These are phyloP conservation scores for Pseudocercospora eumusae DNA, from an alignment of 2,329 filamentous ascomycete genomes.

Conservation along the genomic window DNA sequence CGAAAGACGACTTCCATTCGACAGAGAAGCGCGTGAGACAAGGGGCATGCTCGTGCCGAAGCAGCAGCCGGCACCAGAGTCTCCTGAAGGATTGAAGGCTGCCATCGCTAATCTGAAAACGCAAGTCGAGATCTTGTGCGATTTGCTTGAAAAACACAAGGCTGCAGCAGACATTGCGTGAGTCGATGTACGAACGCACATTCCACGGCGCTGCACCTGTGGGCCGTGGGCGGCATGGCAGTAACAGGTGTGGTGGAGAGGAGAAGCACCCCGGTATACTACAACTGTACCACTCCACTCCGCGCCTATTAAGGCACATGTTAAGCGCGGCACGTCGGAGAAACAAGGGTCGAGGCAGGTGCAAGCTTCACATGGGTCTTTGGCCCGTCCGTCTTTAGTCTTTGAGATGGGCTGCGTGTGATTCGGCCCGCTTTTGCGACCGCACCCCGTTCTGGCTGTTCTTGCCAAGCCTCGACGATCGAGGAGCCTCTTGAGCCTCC, in stretches of 20 bases:
- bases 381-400: conserved; percentile 8
- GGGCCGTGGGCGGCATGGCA: neutral
- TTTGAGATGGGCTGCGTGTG: conserved; percentile 13
- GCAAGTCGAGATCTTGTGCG: conserved; percentile 28
- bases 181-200: conserved; percentile 17
- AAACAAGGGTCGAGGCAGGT: conserved; percentile 14
- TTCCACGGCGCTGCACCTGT: neutral
- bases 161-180: conserved; percentile 10
- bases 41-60: conserved; percentile 16
- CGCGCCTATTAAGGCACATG: conserved; percentile 18
- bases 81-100: conserved; percentile 20
- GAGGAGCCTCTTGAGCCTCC: neutral
- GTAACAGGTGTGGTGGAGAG: conserved; percentile 11
- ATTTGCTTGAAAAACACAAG: conserved; percentile 23
- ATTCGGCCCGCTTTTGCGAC: conserved; percentile 7
- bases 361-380: conserved; percentile 15
- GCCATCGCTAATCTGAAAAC: conserved; percentile 29
- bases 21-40: conserved; percentile 25
- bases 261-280: conserved; percentile 16
- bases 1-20: conserved; percentile 23
- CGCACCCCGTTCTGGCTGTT: conserved; percentile 19
- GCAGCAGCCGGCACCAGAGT: conserved; percentile 24
- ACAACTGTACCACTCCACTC: conserved; percentile 12
- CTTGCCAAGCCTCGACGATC: conserved; percentile 18
- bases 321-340: conserved; percentile 17